These are phyloP conservation scores for Magnolia kwangsiensis DNA, from an alignment of 164 flowering plant species.

Conservation along the genomic window DNA sequence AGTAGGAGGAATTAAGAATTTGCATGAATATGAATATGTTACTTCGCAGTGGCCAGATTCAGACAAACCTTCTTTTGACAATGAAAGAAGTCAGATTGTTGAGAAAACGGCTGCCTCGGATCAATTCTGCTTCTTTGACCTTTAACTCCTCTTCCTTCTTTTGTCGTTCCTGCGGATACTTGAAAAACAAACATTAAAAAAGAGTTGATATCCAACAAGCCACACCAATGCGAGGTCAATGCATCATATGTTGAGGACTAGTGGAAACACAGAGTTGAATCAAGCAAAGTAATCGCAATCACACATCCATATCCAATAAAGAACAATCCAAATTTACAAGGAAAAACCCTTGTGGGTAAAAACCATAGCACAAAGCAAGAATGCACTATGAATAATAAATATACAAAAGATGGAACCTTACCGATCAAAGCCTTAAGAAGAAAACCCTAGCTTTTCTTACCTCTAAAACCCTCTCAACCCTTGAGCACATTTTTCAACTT, in stretches of 20 bases:
- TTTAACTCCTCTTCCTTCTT: slow-evolving; percentile 78
- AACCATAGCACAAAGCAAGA: too few species aligned
- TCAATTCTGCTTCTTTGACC: slow-evolving; percentile 79
- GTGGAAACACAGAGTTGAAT: too few species aligned
- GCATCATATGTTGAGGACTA: background rate
- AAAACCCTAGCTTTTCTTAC: too few species aligned
- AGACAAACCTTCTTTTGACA: slow-evolving; percentile 77
- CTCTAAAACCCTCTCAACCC: too few species aligned
- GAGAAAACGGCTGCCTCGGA: slow-evolving; percentile 81
- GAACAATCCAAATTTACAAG: too few species aligned
- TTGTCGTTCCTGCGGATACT: slow-evolving; percentile 53
- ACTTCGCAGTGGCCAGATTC: background rate
- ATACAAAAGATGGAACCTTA: too few species aligned
- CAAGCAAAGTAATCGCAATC: too few species aligned
- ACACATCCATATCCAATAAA: too few species aligned
- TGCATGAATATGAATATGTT: background rate
- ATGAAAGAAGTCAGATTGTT: slow-evolving; percentile 62
- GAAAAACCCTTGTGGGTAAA: too few species aligned
- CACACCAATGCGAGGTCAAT: background rate
- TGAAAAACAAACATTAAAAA: background rate
- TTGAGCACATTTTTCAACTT: too few species aligned
- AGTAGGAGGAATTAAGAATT: background rate
- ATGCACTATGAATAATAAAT: too few species aligned
- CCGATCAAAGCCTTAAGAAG: too few species aligned
- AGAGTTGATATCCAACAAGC: background rate